Evolutionary conservation across 441 rosid genomes (phyloP).

Genomic region (Heliophila coronopifolia): DNA sequence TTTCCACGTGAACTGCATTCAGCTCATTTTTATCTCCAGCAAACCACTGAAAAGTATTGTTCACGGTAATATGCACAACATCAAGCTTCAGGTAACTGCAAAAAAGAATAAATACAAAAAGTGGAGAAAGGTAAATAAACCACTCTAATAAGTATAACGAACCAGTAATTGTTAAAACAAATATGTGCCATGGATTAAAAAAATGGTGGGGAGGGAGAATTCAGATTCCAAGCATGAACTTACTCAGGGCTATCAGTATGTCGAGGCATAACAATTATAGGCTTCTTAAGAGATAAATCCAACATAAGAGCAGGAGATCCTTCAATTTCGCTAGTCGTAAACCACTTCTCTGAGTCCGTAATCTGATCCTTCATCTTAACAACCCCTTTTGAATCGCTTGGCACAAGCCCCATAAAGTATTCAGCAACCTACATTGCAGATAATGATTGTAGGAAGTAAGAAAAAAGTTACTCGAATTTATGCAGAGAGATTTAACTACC

Average conservation of each 20-base stretch:
- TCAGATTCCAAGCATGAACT: slow-evolving; percentile 34
- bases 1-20: slow-evolving; percentile 82
- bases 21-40: slow-evolving; percentile 68
- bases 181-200: slow-evolving; percentile 7
- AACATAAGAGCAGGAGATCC: slow-evolving; percentile 95
- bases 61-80: slow-evolving; percentile 86
- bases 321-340: slow-evolving; percentile 83
- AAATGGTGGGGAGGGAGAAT: slow-evolving; percentile 5
- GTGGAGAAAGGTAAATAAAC: slow-evolving; percentile 14
- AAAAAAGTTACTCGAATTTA: slow-evolving; percentile 12
- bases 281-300: slow-evolving; percentile 84
- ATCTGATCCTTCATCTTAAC: slow-evolving; percentile 80
- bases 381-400: slow-evolving; percentile 55
- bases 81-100: slow-evolving; percentile 94
- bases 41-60: slow-evolving; percentile 82
- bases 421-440: slow-evolving; percentile 54
- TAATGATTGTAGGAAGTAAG: slow-evolving; percentile 31
- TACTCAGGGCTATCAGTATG: slow-evolving; percentile 85
- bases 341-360: slow-evolving; percentile 87
- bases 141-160: slow-evolving; percentile 4
- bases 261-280: slow-evolving; percentile 96
- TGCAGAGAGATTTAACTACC: slow-evolving; percentile 43
- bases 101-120: slow-evolving; percentile 18
- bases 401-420: slow-evolving; percentile 93
- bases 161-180: slow-evolving; percentile 6